phyloP scores from a whole-genome alignment of 176 grass and related monocot genomes.

The Lolium perenne region DNA sequence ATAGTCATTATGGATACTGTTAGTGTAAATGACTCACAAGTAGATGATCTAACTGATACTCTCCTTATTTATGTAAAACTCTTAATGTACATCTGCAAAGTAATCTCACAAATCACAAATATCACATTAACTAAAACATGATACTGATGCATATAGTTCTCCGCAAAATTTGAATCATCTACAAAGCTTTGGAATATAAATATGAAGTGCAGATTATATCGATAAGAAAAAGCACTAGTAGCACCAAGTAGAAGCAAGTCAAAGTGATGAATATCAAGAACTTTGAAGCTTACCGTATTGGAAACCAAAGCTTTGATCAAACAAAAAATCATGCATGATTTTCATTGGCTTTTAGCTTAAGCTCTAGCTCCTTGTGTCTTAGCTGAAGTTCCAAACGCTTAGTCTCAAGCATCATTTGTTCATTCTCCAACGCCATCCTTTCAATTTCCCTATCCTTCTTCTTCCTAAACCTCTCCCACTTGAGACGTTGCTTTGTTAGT shows the following conservation, averaged over 20 bases:
- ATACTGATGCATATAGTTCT: slow-evolving; percentile 8
- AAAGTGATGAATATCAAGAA: not conserved
- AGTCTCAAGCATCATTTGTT: slow-evolving; percentile 82
- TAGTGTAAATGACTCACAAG: slow-evolving; percentile 24
- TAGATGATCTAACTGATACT: not conserved
- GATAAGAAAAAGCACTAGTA: not conserved
- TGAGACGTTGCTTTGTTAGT: slow-evolving; percentile 64
- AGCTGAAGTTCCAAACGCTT: slow-evolving; percentile 68
- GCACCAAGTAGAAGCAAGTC: not conserved
- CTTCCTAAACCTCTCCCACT: slow-evolving; percentile 77
- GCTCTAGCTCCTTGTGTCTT: slow-evolving; percentile 66
- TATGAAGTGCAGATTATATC: not conserved
- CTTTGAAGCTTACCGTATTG: slow-evolving; percentile 30
- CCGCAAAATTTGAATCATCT: slow-evolving; percentile 4
- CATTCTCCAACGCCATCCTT: slow-evolving; percentile 78
- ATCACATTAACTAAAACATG: slow-evolving; percentile 4
- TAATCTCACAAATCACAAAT: not conserved
- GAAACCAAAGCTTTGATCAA: slow-evolving; percentile 29
- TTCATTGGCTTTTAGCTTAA: slow-evolving; percentile 49
- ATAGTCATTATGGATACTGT: not conserved
- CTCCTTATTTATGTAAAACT: slow-evolving; percentile 38
- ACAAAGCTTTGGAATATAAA: slow-evolving; percentile 12
- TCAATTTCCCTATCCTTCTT: slow-evolving; percentile 88
- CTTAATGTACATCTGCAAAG: not conserved
- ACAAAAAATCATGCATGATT: slow-evolving; percentile 41